phyloP scores from a whole-genome alignment of 2,329 filamentous ascomycete species.

The Botrytis deweyae region DNA sequence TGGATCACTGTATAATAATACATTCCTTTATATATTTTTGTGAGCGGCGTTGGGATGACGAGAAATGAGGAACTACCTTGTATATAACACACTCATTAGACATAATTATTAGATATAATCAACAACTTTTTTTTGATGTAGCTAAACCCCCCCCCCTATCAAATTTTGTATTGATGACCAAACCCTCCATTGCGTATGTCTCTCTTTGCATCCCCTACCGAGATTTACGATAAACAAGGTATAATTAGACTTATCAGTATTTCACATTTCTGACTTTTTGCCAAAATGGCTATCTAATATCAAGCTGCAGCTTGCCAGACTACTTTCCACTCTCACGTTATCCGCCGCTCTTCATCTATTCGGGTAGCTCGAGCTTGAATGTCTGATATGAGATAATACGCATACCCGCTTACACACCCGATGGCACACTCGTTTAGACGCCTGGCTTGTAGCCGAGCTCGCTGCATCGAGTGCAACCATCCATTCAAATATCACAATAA shows the following conservation, averaged over 20 bases:
- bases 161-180: neutral
- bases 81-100: neutral
- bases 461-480: too few relatives aligned
- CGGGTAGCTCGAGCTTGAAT: neutral
- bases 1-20: neutral
- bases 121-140: neutral
- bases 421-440: neutral
- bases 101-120: neutral
- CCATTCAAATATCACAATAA: too few relatives aligned
- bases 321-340: neutral
- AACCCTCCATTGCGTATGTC: neutral
- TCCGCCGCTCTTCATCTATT: neutral
- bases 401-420: neutral
- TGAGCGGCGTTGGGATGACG: neutral
- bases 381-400: neutral
- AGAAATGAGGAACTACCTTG: neutral
- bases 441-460: too few relatives aligned
- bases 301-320: neutral
- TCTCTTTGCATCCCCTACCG: neutral
- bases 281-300: neutral
- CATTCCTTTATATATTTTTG: neutral
- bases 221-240: neutral
- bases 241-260: neutral
- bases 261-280: rapidly evolving
- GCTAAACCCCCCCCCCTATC: neutral